Evolutionary conservation across 768 basidiomycete species (phyloP), one percentile per base, ranked within the genome.

Genomic region (Rhizopogon rudus): DNA sequence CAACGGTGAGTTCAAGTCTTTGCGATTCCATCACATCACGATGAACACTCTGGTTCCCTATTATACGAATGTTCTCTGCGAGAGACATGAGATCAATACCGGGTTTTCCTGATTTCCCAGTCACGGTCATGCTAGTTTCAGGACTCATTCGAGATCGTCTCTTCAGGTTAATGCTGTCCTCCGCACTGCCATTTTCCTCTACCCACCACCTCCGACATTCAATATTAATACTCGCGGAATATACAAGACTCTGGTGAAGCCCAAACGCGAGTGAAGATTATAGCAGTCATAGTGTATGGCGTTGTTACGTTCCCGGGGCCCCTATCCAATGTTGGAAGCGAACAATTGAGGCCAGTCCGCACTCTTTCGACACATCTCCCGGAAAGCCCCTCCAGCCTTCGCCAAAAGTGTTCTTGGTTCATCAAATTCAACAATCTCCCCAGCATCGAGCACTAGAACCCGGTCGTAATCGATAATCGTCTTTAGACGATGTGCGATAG

Each of bases 401-500:
- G 63, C 63, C 44, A 91, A 71, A 48, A 94, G 70, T 16, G 65
- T 73, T 40, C 64, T 68, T 0, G 92, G 91, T 8, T 81, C 74
- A 54, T 86, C 92, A 66, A 83, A 92, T 63, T 94, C 91, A n/a
- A 83, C 67, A 43, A 94, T 76, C 54, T 79, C 75, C 2, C 91
- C 91, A 16, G 79, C 76, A 52, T 84, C 86, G 20, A 91, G 70
- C n/a, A 92, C 86, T 61, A 91, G 71, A 61, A 93, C 75, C 13
- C 84, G 75, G 70, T 85, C 82, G 67, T 90, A 83, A 67, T 91
- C 84, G 57, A 91, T 82, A 53, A 91, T 82, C 0, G 88, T 91
- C 65, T 83, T 83, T 20, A 91, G 73, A 13, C 88, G 75, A 71
- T 92, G 91, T 3, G 92, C 92, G 54, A 93, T 92, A 8, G 89